Evolutionary conservation across 345 rosid species (phyloP).

Genomic region (Carallia brachiata): DNA sequence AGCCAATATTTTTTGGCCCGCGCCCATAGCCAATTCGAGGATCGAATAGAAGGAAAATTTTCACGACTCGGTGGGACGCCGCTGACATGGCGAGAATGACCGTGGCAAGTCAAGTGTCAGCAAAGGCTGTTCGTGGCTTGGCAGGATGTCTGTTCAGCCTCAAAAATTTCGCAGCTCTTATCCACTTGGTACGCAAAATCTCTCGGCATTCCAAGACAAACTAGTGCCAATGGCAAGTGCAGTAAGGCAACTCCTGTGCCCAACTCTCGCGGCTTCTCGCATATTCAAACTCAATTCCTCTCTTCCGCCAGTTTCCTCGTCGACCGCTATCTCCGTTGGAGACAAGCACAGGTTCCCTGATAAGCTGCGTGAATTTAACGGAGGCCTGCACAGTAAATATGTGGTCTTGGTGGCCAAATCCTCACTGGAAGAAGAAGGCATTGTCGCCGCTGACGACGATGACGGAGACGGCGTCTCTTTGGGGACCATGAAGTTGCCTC

Average conservation of each 20-base stretch:
- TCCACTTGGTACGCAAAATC: neutral
- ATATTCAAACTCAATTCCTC: neutral
- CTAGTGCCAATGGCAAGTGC: constrained; percentile 27
- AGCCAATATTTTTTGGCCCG: no score
- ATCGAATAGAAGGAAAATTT: no score
- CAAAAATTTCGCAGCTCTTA: constrained; percentile 1
- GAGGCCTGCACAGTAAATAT: constrained; percentile 11
- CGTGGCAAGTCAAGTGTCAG: no score
- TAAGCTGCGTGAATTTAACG: neutral
- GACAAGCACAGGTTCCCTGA: neutral
- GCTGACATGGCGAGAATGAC: no score
- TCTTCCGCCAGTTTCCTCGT: neutral
- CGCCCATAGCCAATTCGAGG: no score
- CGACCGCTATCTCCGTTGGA: neutral
- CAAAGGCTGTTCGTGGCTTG: no score
- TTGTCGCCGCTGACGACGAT: constrained; percentile 36
- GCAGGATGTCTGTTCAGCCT: neutral
- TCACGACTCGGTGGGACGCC: no score
- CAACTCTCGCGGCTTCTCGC: constrained; percentile 17
- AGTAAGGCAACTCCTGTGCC: constrained; percentile 13
- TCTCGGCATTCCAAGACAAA: no score
- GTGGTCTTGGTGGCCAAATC: constrained; percentile 24
- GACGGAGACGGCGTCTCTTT: constrained; percentile 67
- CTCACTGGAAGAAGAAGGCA: constrained; percentile 31
- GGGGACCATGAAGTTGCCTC: constrained; percentile 80